Percentiles rank a stretch among this genome's conserved stretches.
Evolutionary conservation across 2,329 filamentous ascomycete species (phyloP).

Genomic region (Pseudopithomyces maydicus): DNA sequence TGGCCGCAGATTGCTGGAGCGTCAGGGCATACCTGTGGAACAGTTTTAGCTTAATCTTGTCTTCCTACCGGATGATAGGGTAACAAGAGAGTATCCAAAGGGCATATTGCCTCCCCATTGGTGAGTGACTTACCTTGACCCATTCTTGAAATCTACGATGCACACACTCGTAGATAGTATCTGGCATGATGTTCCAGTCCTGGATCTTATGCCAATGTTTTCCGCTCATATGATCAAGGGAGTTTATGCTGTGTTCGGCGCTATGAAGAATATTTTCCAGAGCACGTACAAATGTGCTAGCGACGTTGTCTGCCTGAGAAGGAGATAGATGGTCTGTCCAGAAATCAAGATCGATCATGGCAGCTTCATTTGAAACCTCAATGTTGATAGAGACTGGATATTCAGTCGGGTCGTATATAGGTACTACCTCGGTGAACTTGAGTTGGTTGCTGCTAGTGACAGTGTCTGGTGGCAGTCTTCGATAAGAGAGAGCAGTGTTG

Average conservation of each 20-base stretch:
- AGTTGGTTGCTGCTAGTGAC: slow-evolving; percentile 32
- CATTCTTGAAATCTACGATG: slow-evolving; percentile 34
- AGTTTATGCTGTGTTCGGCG: slow-evolving; percentile 35
- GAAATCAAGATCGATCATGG: slow-evolving; percentile 35
- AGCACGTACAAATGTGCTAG: slow-evolving; percentile 34
- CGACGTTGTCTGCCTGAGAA: slow-evolving; percentile 38
- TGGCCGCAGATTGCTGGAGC: slow-evolving; percentile 38
- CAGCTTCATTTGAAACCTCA: slow-evolving; percentile 48
- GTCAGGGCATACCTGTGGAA: slow-evolving; percentile 22
- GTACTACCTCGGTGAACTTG: slow-evolving; percentile 42
- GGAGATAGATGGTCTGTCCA: slow-evolving; percentile 40
- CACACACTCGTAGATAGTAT: slow-evolving; percentile 36
- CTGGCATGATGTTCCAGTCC: slow-evolving; percentile 39
- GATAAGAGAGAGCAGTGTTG: slow-evolving; percentile 56
- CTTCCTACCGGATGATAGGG: too few species aligned
- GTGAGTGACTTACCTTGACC: slow-evolving; percentile 9
- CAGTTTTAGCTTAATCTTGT: too few species aligned
- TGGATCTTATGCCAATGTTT: slow-evolving; percentile 37
- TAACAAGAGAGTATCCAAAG: too few species aligned
- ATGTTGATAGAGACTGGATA: slow-evolving; percentile 56
- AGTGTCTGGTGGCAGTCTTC: slow-evolving; percentile 45
- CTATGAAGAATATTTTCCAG: slow-evolving; percentile 46
- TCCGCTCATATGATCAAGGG: slow-evolving; percentile 47
- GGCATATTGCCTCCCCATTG: too few species aligned
- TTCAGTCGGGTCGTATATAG: slow-evolving; percentile 54